phyloP scores from a whole-genome alignment of 176 grass and related monocot genomes.

The Zea luxurians region DNA sequence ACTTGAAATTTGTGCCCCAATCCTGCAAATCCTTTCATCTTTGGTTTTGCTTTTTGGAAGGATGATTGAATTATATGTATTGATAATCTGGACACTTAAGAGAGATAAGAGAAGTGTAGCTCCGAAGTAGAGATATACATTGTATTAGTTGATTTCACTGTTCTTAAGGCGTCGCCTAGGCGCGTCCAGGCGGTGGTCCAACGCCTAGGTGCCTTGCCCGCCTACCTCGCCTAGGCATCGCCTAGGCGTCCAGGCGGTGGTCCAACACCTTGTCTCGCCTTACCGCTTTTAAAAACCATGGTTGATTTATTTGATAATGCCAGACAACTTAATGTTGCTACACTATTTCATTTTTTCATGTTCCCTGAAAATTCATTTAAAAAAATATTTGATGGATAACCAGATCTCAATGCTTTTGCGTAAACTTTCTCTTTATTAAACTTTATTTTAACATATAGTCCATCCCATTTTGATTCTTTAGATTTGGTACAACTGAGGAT shows the following conservation, averaged over 20 bases:
- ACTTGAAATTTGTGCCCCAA: background rate
- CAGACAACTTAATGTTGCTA: background rate
- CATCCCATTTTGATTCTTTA: constrained; percentile 40
- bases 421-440: too few relatives aligned
- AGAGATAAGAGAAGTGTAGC: constrained; percentile 30
- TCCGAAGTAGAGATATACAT: constrained; percentile 14
- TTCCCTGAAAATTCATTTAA: constrained; percentile 8
- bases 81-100: too few relatives aligned
- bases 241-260: too few relatives aligned
- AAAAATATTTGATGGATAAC: constrained; percentile 12
- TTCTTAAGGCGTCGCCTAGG: too few relatives aligned
- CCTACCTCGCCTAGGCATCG: too few relatives aligned
- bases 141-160: background rate
- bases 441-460: constrained; percentile 24
- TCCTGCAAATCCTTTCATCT: constrained; percentile 7
- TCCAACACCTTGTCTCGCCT: too few relatives aligned
- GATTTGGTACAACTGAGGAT: constrained; percentile 77
- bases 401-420: too few relatives aligned
- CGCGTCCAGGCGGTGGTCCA: too few relatives aligned
- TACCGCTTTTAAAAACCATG: too few relatives aligned
- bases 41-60: constrained; percentile 22
- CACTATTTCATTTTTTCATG: background rate
- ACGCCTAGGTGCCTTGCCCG: too few relatives aligned
- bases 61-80: constrained; percentile 21
- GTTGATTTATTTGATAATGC: constrained; percentile 4